A percentile compares a stretch with the other conserved stretches of the same genome.
Evolutionary conservation across 2,329 filamentous ascomycete genomes (phyloP).

Genomic region (Aspergillus tamarii): DNA sequence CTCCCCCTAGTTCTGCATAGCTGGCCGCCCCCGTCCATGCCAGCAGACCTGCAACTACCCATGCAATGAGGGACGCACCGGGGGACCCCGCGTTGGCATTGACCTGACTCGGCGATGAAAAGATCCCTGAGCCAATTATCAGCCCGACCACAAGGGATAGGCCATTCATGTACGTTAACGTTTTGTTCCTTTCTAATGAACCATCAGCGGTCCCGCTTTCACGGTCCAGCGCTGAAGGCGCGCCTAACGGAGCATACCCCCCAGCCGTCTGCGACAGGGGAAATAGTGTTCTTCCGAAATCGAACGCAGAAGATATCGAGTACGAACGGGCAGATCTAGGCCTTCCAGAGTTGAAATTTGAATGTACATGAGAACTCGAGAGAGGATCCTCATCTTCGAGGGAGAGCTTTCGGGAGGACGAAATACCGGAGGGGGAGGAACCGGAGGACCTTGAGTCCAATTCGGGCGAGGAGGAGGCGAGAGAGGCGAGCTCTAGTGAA

Average conservation of each 20-base stretch:
- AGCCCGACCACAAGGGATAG: constrained; percentile 87
- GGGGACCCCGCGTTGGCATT: constrained; percentile 89
- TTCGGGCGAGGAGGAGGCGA: constrained; percentile 79
- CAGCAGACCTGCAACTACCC: constrained; percentile 85
- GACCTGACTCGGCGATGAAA: constrained; percentile 90
- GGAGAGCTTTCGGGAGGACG: constrained; percentile 89
- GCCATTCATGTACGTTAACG: constrained; percentile 90
- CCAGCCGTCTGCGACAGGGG: constrained; percentile 82
- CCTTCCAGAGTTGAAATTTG: constrained; percentile 54
- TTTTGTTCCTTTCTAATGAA: constrained; percentile 94
- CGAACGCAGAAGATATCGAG: constrained; percentile 90
- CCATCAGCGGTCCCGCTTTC: constrained; percentile 67
- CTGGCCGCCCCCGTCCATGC: constrained; percentile 96
- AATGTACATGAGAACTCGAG: constrained; percentile 52
- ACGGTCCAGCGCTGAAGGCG: constrained; percentile 64
- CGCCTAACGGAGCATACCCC: constrained; percentile 84
- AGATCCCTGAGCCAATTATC: constrained; percentile 96
- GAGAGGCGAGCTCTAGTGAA: constrained; percentile 92
- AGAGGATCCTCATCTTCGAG: constrained; percentile 85
- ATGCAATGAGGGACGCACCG: constrained; percentile 86
- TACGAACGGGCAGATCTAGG: constrained; percentile 67
- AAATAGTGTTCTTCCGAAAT: constrained; percentile 91
- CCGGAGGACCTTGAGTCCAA: constrained; percentile 67
- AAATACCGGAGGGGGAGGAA: constrained; percentile 75
- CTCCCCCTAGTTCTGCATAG: constrained; percentile 92